These are phyloP conservation scores for Paramecium tetraurelia DNA, from an alignment of 73 alveolate genomes.

Conservation along the genomic window DNA sequence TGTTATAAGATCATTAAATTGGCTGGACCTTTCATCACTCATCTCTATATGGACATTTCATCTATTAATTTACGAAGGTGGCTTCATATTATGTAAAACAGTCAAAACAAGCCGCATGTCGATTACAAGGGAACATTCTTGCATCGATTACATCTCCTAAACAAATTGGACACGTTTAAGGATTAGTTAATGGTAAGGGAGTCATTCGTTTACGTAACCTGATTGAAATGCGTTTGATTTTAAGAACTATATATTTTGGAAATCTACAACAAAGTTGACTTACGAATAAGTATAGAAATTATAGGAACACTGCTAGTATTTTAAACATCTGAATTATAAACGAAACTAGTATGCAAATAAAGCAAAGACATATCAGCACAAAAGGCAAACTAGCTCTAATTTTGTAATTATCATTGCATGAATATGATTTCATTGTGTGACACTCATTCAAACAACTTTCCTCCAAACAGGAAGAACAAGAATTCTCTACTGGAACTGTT, in stretches of 20 bases:
- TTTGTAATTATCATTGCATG: neutral
- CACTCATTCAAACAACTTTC: neutral
- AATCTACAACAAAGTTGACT: neutral
- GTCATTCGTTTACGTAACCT: neutral
- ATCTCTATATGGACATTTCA: conserved; percentile 19
- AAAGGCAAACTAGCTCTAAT: neutral
- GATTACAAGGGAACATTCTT: neutral
- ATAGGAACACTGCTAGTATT: neutral
- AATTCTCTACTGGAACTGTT: neutral
- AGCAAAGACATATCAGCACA: neutral
- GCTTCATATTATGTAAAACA: neutral
- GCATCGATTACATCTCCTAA: neutral
- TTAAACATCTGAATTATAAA: neutral
- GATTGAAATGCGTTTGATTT: neutral
- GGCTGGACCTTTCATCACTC: neutral
- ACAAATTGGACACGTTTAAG: conserved; percentile 13
- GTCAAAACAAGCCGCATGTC: neutral
- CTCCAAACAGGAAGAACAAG: neutral
- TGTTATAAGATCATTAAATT: neutral
- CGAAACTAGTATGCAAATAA: neutral
- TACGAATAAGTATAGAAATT: neutral
- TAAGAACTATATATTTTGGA: neutral
- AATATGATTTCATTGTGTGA: neutral
- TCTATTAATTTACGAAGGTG: neutral
- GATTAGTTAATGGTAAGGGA: neutral